Conservation (phyloP, 495 filamentous ascomycete species). For the Aspergillus haitiensis region DNA sequence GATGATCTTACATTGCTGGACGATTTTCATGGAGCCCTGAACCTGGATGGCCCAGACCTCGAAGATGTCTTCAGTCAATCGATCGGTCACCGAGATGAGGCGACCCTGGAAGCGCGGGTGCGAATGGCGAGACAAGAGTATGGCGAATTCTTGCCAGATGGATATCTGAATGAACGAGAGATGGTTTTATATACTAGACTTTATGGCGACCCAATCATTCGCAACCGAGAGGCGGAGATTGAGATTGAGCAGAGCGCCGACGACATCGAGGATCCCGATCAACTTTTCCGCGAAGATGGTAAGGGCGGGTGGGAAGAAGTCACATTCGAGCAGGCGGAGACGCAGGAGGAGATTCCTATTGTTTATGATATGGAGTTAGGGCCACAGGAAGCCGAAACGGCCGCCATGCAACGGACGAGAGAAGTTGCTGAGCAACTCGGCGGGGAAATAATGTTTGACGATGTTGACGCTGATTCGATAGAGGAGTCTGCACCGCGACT, state of each 20-base stretch:
- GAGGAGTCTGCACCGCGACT: constrained; percentile 43
- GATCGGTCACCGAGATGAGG: constrained; percentile 33
- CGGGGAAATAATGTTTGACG: constrained; percentile 48
- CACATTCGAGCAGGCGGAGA: constrained; percentile 40
- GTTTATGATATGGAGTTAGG: constrained; percentile 45
- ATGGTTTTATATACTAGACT: constrained; percentile 74
- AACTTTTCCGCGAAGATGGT: constrained; percentile 56
- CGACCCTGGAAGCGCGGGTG: constrained; percentile 62
- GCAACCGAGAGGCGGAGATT: constrained; percentile 40
- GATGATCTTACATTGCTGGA: constrained; percentile 39
- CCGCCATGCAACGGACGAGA: constrained; percentile 40
- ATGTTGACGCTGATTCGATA: constrained; percentile 52
- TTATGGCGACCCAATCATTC: constrained; percentile 67
- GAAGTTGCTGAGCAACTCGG: constrained; percentile 49
- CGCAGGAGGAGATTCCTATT: constrained; percentile 32
- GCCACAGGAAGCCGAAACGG: constrained; percentile 31
- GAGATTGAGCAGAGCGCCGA: constrained; percentile 33
- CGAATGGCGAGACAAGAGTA: constrained; percentile 69
- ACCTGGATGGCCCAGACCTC: constrained; percentile 24
- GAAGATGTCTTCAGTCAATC: constrained; percentile 27
- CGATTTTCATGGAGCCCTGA: constrained; percentile 25
- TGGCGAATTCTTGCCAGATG: constrained; percentile 76
- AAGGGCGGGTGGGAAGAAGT: constrained; percentile 63
- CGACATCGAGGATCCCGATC: constrained; percentile 33
- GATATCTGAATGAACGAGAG: constrained; percentile 66